These are phyloP conservation scores for Hypoxylon sp. DNA, from an alignment of 2,329 filamentous ascomycete genomes.

Conservation along the genomic window DNA sequence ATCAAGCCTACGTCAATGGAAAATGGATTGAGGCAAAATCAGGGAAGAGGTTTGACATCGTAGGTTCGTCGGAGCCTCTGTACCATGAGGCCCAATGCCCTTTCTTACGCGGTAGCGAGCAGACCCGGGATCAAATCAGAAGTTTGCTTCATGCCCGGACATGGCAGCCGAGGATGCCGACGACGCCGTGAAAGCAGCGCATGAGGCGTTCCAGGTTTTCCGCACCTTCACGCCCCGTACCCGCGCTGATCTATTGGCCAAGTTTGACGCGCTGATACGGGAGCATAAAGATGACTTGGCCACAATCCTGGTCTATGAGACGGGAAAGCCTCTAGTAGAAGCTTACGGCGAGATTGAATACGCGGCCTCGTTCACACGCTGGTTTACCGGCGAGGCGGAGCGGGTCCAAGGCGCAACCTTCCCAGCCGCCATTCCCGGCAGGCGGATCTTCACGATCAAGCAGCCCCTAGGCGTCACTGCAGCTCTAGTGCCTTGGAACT, in stretches of 20 bases:
- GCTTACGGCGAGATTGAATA: slow-evolving; percentile 68
- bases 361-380: slow-evolving; percentile 65
- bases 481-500: slow-evolving; percentile 79
- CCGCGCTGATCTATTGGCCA: slow-evolving; percentile 71
- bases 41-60: slow-evolving; percentile 68
- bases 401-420: slow-evolving; percentile 69
- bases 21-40: slow-evolving; percentile 68
- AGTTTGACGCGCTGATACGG: slow-evolving; percentile 74
- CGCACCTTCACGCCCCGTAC: slow-evolving; percentile 70
- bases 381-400: slow-evolving; percentile 67
- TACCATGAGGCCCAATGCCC: neutral
- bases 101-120: slow-evolving; percentile 11
- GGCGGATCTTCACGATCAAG: slow-evolving; percentile 79
- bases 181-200: slow-evolving; percentile 67
- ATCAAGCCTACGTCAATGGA: slow-evolving; percentile 66
- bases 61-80: slow-evolving; percentile 55
- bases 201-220: slow-evolving; percentile 71
- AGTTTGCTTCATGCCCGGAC: slow-evolving; percentile 58
- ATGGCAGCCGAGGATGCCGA: slow-evolving; percentile 70
- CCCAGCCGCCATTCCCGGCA: slow-evolving; percentile 69
- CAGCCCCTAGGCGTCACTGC: slow-evolving; percentile 77
- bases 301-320: slow-evolving; percentile 72
- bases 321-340: slow-evolving; percentile 68
- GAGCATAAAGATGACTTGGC: slow-evolving; percentile 73
- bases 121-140: slow-evolving; percentile 61